Conservation (phyloP, 192 early-diverging fungal genomes). For the Geosiphon pyriformis region DNA sequence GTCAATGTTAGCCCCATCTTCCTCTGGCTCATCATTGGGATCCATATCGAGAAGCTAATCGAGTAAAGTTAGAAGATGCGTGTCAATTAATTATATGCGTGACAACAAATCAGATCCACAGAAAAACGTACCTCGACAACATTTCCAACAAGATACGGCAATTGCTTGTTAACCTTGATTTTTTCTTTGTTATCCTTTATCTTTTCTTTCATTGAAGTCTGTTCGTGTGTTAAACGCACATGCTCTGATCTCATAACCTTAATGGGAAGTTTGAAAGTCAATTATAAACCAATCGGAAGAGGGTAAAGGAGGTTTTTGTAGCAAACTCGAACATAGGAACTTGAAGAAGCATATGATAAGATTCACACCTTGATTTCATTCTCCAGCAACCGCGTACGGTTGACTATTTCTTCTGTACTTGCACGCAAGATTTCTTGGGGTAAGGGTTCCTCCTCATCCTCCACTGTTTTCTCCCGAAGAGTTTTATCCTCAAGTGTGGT, state of each 20-base stretch:
- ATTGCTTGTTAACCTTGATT: slow-evolving; percentile 95
- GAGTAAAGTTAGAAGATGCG: neutral
- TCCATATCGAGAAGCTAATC: slow-evolving; percentile 83
- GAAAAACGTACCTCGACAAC: slow-evolving; percentile 77
- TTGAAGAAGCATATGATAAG: slow-evolving; percentile 1
- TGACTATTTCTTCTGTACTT: slow-evolving; percentile 86
- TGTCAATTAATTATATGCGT: slow-evolving; percentile 1
- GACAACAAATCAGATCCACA: slow-evolving; percentile 25
- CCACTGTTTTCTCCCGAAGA: slow-evolving; percentile 49
- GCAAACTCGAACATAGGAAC: too few species aligned
- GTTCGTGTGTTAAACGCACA: slow-evolving; percentile 84
- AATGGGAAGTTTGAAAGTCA: too few species aligned
- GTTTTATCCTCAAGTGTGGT: slow-evolving; percentile 70
- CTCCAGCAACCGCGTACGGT: slow-evolving; percentile 86
- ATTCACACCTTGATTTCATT: slow-evolving; percentile 87
- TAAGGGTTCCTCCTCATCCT: slow-evolving; percentile 58
- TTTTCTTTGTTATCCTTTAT: slow-evolving; percentile 99
- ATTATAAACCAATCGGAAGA: too few species aligned
- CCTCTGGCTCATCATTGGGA: slow-evolving; percentile 83
- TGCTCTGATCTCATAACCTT: slow-evolving; percentile 89
- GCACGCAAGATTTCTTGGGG: slow-evolving; percentile 86
- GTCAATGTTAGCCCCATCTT: slow-evolving; percentile 93
- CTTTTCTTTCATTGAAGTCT: slow-evolving; percentile 76
- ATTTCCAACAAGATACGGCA: slow-evolving; percentile 94
- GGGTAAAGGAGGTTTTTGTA: too few species aligned